Evolutionary conservation across 768 basidiomycete species (phyloP).

Genomic region (Tricholoma bakamatsutake): DNA sequence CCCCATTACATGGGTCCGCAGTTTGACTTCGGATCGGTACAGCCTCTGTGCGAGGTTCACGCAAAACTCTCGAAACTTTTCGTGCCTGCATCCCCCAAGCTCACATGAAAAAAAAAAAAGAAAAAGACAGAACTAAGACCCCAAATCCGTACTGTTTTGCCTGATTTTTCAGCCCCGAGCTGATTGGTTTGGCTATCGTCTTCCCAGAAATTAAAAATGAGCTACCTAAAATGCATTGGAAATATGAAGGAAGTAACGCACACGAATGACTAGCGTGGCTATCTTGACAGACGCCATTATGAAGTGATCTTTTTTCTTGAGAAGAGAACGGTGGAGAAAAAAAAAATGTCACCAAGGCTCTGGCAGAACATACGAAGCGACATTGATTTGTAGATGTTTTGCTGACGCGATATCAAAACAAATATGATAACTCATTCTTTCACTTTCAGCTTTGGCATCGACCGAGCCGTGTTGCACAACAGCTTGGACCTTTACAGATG

Average conservation of each 20-base stretch:
- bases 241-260: conserved; percentile 3
- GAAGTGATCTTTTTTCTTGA: no score
- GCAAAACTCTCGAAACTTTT: conserved; percentile 64
- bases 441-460: no score
- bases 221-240: background rate
- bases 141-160: conserved; percentile 53
- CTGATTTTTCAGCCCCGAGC: conserved; percentile 59
- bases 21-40: conserved; percentile 65
- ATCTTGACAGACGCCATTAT: conserved; percentile 71
- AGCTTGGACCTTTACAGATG: no score
- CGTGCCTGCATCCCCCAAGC: conserved; percentile 65
- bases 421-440: no score
- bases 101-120: no score
- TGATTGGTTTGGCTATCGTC: conserved; percentile 86
- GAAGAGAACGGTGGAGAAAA: no score
- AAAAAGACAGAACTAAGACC: background rate
- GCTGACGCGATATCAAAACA: no score
- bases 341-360: no score
- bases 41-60: conserved; percentile 70
- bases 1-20: conserved; percentile 73
- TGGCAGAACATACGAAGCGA: no score
- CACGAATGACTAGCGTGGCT: conserved; percentile 66
- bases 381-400: no score
- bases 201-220: conserved; percentile 22
- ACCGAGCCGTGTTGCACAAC: no score